These are phyloP conservation scores for Ceratobasidium sp. DNA, from an alignment of 1,284 basidiomycete genomes.

Conservation along the genomic window DNA sequence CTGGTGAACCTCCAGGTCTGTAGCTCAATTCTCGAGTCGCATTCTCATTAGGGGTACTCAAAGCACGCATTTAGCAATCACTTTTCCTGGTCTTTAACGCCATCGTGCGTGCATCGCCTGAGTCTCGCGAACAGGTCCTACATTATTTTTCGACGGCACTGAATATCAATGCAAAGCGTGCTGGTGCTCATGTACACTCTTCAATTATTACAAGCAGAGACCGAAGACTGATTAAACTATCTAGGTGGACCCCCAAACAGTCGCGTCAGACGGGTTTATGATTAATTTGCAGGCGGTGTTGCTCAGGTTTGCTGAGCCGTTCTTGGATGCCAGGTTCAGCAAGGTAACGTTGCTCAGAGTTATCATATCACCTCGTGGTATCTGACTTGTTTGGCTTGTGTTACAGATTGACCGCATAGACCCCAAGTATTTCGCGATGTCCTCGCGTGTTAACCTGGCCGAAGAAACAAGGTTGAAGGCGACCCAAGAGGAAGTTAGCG, in stretches of 20 bases:
- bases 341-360: conserved; percentile 69
- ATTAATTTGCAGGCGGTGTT: conserved; percentile 88
- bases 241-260: conserved; percentile 84
- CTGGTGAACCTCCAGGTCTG: conserved; percentile 83
- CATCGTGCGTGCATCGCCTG: conserved; percentile 84
- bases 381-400: conserved; percentile 7
- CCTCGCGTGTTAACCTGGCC: conserved; percentile 75
- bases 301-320: conserved; percentile 92
- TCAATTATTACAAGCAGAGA: neutral
- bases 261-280: conserved; percentile 94
- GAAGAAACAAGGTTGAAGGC: conserved; percentile 95
- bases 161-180: conserved; percentile 84
- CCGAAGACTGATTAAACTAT: conserved; percentile 12
- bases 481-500: conserved; percentile 82
- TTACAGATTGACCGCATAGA: conserved; percentile 92
- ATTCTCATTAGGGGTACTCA: conserved; percentile 30
- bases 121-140: conserved; percentile 86
- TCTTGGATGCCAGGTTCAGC: conserved; percentile 91
- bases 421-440: conserved; percentile 80
- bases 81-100: conserved; percentile 92
- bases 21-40: neutral
- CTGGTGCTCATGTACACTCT: conserved; percentile 82
- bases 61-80: conserved; percentile 62
- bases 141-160: conserved; percentile 83
- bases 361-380: neutral